Evolutionary conservation across 345 rosid genomes (phyloP), one percentile per base, ranked within the genome.

Genomic region (Boechera divaricarpa): DNA sequence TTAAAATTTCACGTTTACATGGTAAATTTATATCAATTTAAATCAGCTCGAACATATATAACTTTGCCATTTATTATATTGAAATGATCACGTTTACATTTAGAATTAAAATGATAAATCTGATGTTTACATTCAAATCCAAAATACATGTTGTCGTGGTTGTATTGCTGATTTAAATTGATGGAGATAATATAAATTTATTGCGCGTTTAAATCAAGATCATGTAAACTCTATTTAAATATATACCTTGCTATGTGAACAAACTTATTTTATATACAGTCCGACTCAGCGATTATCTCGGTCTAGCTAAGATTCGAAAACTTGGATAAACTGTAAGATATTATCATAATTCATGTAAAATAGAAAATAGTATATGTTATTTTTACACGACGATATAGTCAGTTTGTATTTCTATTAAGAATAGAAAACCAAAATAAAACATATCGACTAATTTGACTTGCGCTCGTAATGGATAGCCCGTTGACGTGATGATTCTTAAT

Each of bases 121-220:
- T 57, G 63, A 57, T 15, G 41, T 15, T 33, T 7, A 57, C 42
- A 12, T 58, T 7, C 11, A 58, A 32, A 15, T 58, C 41, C 24
- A 56, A 56, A 21, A 56, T 53, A 33, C 21, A 31, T 15, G 12
- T n/a, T 32, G 7, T 58, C 21, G 24, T 32, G 33, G 24, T 32
- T 58, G 63, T 33, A 58, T 11, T 15, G 39, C 41, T 55, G 18
- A 29, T 29, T 16, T 21, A 12, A 31, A 55, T 12, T 55, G 18
- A 55, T 31, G 60, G 10, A 55, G 60, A 55, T 55, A 55, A 55
- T 55, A 55, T 13, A 12, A 29, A 31, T 55, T 55, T 18, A 55
- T 31, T 31, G 11, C 2, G 10, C 31, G 39, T 33, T 13, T 56
- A 56, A 31, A 56, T 56, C 39, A 15, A 6, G 39, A 32, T 56